Evolutionary conservation across 2,329 filamentous ascomycete species (phyloP).

Genomic region (Periconia macrospinosa): DNA sequence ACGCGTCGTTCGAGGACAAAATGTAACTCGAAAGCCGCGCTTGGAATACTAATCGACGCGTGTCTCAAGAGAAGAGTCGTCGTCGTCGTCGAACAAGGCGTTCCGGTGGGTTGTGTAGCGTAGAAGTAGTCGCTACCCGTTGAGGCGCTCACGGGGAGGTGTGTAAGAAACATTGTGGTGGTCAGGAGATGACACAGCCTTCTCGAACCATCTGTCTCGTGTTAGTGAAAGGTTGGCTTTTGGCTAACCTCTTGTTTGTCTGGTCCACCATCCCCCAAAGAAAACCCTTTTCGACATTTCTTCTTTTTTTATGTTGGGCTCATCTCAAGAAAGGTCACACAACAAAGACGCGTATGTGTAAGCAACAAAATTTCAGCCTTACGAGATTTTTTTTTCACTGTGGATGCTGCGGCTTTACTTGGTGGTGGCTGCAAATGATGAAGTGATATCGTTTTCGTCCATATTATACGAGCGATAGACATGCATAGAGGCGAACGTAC

Average conservation of each 20-base stretch:
- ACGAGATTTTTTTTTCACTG: no score
- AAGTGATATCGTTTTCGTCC: background rate
- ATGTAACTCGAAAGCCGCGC: no score
- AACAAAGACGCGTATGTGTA: no score
- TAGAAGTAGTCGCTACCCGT: background rate
- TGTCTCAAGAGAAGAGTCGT: background rate
- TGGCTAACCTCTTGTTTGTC: no score
- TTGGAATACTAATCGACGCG: background rate
- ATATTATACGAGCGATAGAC: background rate
- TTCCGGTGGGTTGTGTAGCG: background rate
- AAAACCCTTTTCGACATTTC: no score
- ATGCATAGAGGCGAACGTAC: background rate
- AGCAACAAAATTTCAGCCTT: no score
- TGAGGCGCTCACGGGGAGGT: background rate
- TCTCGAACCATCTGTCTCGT: background rate
- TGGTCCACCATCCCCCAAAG: no score
- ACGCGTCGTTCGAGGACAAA: no score
- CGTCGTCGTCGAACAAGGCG: background rate
- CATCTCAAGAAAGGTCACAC: no score
- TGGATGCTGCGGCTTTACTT: no score
- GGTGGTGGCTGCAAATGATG: background rate
- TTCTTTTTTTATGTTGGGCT: no score
- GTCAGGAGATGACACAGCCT: background rate
- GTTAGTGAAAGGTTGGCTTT: background rate
- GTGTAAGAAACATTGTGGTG: background rate